Conservation (phyloP, 768 basidiomycete genomes). For the Suillus fuscotomentosus region DNA sequence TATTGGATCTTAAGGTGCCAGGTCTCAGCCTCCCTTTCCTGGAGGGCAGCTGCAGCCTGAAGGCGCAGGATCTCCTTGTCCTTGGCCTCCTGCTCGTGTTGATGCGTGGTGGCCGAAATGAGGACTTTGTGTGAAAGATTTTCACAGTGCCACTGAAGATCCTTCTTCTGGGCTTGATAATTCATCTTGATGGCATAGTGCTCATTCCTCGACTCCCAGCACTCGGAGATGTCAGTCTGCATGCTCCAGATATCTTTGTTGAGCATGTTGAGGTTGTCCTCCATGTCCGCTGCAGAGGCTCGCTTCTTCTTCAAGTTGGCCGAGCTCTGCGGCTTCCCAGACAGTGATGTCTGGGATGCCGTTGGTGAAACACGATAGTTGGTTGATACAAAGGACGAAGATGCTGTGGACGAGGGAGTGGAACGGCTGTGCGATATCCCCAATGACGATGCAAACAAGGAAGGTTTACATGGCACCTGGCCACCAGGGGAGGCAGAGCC, state of each 20-base stretch:
- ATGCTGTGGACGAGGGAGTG: not conserved
- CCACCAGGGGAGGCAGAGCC: not conserved
- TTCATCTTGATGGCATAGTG: not conserved
- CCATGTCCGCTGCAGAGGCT: not conserved
- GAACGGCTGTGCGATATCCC: not conserved
- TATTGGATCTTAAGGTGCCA: too few relatives aligned
- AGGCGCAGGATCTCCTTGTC: not conserved
- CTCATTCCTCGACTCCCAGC: not conserved
- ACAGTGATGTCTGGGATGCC: not conserved
- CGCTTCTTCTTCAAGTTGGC: not conserved
- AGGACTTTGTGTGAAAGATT: not conserved
- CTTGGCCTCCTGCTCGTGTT: not conserved
- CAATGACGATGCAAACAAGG: not conserved
- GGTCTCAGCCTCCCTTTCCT: not conserved
- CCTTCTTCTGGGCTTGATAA: not conserved
- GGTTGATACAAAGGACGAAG: not conserved
- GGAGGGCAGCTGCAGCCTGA: not conserved
- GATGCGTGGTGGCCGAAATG: not conserved
- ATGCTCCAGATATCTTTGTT: not conserved
- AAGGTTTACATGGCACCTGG: not conserved
- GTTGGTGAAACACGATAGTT: not conserved
- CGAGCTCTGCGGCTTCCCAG: not conserved
- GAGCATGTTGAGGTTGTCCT: not conserved
- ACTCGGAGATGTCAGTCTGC: not conserved
- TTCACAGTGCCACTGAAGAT: not conserved